Conservation (phyloP, 768 basidiomycete species). For the Paxillus ammoniavirescens region DNA sequence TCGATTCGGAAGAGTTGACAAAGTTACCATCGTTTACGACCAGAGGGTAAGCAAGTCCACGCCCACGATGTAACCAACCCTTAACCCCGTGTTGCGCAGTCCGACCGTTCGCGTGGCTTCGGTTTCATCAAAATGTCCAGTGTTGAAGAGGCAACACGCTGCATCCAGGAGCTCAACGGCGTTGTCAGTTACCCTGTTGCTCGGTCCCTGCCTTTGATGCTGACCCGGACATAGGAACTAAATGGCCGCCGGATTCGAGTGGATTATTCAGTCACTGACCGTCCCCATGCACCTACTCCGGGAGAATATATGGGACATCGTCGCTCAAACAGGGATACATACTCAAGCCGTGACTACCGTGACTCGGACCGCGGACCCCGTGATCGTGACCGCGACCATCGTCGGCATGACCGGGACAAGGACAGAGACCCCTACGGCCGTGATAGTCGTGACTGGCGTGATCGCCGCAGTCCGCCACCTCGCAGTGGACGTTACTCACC, state of each 20-base stretch:
- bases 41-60: slow-evolving; percentile 65
- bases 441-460: slow-evolving; percentile 74
- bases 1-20: slow-evolving; percentile 86
- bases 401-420: slow-evolving; percentile 42
- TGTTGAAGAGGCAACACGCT: slow-evolving; percentile 84
- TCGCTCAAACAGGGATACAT: slow-evolving; percentile 50
- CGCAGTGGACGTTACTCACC: slow-evolving; percentile 71
- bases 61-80: slow-evolving; percentile 10
- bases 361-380: slow-evolving; percentile 47
- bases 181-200: slow-evolving; percentile 51
- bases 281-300: slow-evolving; percentile 93
- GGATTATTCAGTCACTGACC: slow-evolving; percentile 92
- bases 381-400: slow-evolving; percentile 46
- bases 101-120: slow-evolving; percentile 95
- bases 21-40: slow-evolving; percentile 96
- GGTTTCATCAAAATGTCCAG: slow-evolving; percentile 94
- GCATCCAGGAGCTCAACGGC: slow-evolving; percentile 90
- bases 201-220: neutral
- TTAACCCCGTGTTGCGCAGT: slow-evolving; percentile 43
- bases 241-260: slow-evolving; percentile 96
- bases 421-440: slow-evolving; percentile 68
- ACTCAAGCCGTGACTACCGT: slow-evolving; percentile 43
- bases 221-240: slow-evolving; percentile 59
- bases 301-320: slow-evolving; percentile 98
- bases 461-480: slow-evolving; percentile 74